Evolutionary conservation across 2,329 filamentous ascomycete genomes (phyloP).

Genomic region (Coleophoma eucalyptorum): DNA sequence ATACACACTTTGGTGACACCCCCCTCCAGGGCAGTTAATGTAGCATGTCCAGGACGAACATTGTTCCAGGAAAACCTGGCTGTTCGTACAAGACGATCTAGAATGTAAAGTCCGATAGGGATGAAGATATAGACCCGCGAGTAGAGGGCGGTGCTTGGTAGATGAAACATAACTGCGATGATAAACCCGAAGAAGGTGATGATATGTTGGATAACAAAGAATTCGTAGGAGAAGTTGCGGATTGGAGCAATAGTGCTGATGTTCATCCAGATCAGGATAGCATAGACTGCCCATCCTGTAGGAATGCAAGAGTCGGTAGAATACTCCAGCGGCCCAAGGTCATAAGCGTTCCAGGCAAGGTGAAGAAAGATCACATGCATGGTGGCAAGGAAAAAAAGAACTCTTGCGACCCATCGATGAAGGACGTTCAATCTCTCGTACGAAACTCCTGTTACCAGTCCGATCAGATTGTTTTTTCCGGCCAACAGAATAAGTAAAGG

Average conservation of each 20-base stretch:
- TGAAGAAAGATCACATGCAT: slow-evolving; percentile 20
- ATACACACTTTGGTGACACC: slow-evolving; percentile 32
- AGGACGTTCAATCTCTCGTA: slow-evolving; percentile 72
- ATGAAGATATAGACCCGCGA: slow-evolving; percentile 24
- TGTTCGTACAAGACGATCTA: slow-evolving; percentile 21
- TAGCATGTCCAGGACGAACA: slow-evolving; percentile 17
- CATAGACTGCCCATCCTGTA: slow-evolving; percentile 61
- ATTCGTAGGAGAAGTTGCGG: slow-evolving; percentile 61
- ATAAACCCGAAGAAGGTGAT: slow-evolving; percentile 40
- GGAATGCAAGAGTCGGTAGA: slow-evolving; percentile 25
- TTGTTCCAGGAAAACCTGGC: slow-evolving; percentile 29
- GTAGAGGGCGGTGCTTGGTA: slow-evolving; percentile 26
- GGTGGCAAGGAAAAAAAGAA: slow-evolving; percentile 61
- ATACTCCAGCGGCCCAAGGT: slow-evolving; percentile 18
- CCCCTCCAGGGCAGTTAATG: slow-evolving; percentile 25
- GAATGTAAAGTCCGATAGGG: slow-evolving; percentile 17
- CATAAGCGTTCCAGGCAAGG: slow-evolving; percentile 19
- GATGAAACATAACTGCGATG: slow-evolving; percentile 28
- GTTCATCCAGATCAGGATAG: slow-evolving; percentile 60
- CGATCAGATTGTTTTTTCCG: slow-evolving; percentile 57
- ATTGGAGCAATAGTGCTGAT: slow-evolving; percentile 61
- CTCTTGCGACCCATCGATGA: slow-evolving; percentile 67
- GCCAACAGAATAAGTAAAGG: slow-evolving; percentile 60
- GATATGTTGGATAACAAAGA: slow-evolving; percentile 67
- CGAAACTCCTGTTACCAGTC: slow-evolving; percentile 55